phyloP scores from a whole-genome alignment of 805 yeast genomes.

The Candida khao-thaluensis region DNA sequence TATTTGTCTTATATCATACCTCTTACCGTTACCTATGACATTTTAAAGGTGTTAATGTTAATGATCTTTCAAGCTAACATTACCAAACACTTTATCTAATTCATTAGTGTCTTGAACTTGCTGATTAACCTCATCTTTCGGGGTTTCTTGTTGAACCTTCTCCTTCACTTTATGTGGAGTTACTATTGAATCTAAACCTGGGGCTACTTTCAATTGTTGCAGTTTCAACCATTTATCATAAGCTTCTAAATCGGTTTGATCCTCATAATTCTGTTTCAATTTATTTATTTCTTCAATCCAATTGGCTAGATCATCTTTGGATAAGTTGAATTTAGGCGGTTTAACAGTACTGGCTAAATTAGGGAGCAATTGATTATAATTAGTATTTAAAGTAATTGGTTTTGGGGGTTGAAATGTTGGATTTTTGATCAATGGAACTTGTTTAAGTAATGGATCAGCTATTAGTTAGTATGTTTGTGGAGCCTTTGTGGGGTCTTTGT shows the following conservation, averaged over 20 bases:
- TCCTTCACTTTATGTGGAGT: conserved; percentile 23
- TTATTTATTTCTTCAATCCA: conserved; percentile 28
- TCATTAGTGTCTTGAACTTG: conserved; percentile 19
- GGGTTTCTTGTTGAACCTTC: conserved; percentile 3
- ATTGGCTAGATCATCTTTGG: conserved; percentile 22
- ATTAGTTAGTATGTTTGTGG: conserved; percentile 3
- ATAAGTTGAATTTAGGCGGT: conserved; percentile 37
- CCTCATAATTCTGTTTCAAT: conserved; percentile 15
- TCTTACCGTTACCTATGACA: background rate
- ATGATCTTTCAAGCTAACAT: background rate
- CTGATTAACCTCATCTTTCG: conserved; percentile 3
- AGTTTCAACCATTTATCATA: conserved; percentile 30
- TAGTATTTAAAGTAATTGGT: conserved; percentile 51
- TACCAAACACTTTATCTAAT: conserved; percentile 28
- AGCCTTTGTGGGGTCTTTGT: background rate
- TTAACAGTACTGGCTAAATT: conserved; percentile 30
- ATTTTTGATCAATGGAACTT: conserved; percentile 55
- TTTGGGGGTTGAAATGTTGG: conserved; percentile 54
- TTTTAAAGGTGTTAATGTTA: background rate
- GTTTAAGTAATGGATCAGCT: conserved; percentile 51
- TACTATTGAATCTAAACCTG: conserved; percentile 37
- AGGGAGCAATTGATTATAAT: conserved; percentile 42
- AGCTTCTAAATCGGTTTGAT: conserved; percentile 11
- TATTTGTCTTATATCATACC: too few relatives aligned
- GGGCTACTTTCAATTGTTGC: conserved; percentile 38